Evolutionary conservation across 106 monocot species (phyloP), one percentile per base, ranked within the genome.

Genomic region (Ottelia alismoides): DNA sequence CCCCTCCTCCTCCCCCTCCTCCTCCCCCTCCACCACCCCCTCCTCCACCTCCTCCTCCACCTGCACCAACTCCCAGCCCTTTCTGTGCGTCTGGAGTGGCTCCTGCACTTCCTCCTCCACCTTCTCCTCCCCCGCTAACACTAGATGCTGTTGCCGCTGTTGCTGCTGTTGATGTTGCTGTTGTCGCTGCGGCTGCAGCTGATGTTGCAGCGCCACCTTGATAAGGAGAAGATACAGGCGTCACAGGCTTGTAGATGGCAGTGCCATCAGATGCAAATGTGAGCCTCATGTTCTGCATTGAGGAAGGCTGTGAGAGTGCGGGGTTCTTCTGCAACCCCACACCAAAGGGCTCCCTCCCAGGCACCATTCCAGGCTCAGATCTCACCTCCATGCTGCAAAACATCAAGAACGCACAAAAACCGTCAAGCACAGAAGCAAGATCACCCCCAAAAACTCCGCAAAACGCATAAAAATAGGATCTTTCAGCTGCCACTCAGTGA

Each of bases 261-360:
- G 85, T 82, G 45, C 92, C 92, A 40, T 92, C 92, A 1, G 82
- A 30, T 28, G 76, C 57, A 74, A 71, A 82, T 28, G 78, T 73
- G 5, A 92, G 60, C 20, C 85, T 57, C 85, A 92, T 74, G 65
- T 65, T 74, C 52, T 70, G 58, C 57, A 85, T 56, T 12, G 81
- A 54, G 21, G 81, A 66, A 40, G 56, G 80, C 18, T 68, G 44
- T 30, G 72, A 71, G 20, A 45, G 58, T 14, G 69, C 65, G 2
- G 72, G 65, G 58, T 49, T 76, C 47, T 74, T 76, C 68, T 67
- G 82, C 67, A 76, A 60, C 25, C 63, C 51, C 45, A 79, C 54
- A 28, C 21, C 65, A 61, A 85, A 92, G 11, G 70, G 62, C 53
- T 92, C 86, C 54, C 85, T 65, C 22, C 48, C 49, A 21, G 77